Evolutionary conservation across 805 yeast species (phyloP), one percentile per base, ranked within the genome.

Genomic region (Millerozyma acaciae): DNA sequence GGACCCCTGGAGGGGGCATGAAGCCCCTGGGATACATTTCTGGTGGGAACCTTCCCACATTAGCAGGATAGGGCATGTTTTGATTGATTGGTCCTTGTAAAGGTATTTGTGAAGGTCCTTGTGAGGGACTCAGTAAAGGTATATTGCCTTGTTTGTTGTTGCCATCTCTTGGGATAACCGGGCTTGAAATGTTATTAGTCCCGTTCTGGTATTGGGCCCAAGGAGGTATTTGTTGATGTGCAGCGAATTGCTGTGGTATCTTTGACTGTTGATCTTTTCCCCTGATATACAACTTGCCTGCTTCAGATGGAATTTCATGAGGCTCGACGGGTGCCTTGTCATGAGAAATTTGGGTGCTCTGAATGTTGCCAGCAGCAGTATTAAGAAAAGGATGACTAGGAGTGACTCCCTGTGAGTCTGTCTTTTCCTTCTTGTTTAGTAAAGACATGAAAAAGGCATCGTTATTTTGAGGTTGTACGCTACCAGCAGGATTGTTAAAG

Each of bases 381-480:
- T 19, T 18, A 12, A 28, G 15, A 9, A 28, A 3, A 28, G 9
- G n/a, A 19, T 19, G 20, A 8, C 30, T 17, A 10, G 32, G 13
- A 5, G 22, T 3, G 18, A 18, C 10, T 8, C 16, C 13, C 4
- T 19, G n/a, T n/a, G 15, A 12, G 22, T 20, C 21, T 6, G 30
- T 19, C 5, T 39, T 27, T 21, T 44, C 44, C 18, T 55, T 48
- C 38, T 67, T 70, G 25, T 63, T 58, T 41, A 74, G 49, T 34
- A 74, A 51, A 4, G 77, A 65, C 55, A 67, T 60, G 45, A 74
- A 70, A 39, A 74, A 74, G 10, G 64, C 49, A 38, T 71, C 75
- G 42, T 62, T 59, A n/a, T 50, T 38, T 12, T 18, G 42, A 24
- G 28, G n/a, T n/a, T n/a, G n/a, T n/a, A n/a, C n/a, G n/a, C n/a